Evolutionary conservation across 2,329 filamentous ascomycete genomes (phyloP).

Genomic region (Talaromyces verruculosus): DNA sequence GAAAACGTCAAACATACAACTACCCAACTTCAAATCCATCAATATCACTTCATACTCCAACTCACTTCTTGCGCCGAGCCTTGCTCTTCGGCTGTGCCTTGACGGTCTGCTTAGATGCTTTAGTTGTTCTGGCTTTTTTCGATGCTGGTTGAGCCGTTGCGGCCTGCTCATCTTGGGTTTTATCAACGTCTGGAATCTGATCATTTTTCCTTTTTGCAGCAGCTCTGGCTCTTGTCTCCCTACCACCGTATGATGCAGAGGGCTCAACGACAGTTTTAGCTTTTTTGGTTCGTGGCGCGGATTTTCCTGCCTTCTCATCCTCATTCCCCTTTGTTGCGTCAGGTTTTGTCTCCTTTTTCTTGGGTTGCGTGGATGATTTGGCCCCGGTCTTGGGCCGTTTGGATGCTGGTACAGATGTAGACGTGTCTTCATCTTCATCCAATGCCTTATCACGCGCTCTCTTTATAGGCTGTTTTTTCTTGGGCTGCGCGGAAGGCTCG

Average conservation of each 20-base stretch:
- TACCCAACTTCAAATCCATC: neutral
- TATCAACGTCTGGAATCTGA: neutral
- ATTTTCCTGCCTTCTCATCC: neutral
- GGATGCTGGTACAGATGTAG: neutral
- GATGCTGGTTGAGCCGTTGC: neutral
- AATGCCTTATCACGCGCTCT: neutral
- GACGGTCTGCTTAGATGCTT: neutral
- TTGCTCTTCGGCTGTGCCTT: neutral
- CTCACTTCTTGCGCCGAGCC: neutral
- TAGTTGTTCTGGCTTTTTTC: neutral
- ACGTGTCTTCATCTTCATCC: neutral
- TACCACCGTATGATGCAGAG: neutral
- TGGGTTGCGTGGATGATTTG: neutral
- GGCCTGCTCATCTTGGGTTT: neutral
- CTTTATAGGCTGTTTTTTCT: neutral
- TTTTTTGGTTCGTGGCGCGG: neutral
- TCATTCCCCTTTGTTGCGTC: neutral
- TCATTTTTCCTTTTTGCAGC: neutral
- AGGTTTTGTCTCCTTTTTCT: neutral
- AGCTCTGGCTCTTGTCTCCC: constrained; percentile 5
- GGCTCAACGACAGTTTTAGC: neutral
- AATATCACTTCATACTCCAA: neutral
- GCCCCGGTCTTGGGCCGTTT: neutral
- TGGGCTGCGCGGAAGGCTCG: neutral
- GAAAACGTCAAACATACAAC: neutral